Evolutionary conservation across 148 eudicot genomes (phyloP).

Genomic region (Linanthus parryae): DNA sequence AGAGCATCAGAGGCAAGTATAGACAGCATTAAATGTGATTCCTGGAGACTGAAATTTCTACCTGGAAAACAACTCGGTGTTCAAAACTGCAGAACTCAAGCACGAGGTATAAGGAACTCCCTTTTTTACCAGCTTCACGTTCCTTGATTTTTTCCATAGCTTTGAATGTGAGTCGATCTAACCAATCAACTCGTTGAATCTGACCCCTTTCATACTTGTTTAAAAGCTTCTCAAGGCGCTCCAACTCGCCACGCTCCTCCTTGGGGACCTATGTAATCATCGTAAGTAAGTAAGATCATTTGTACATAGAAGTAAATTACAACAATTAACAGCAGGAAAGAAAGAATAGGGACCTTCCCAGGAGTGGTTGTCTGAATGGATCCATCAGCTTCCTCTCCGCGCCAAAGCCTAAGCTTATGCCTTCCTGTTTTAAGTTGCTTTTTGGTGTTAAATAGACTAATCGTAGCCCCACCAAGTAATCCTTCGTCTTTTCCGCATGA

Average conservation of each 20-base stretch:
- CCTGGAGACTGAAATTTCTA: conserved; percentile 14
- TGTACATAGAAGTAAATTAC: conserved; percentile 6
- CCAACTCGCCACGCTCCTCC: conserved; percentile 93
- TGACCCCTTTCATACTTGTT: conserved; percentile 96
- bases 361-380: conserved; percentile 73
- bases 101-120: conserved; percentile 64
- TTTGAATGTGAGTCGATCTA: conserved; percentile 87
- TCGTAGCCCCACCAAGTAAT: conserved; percentile 93
- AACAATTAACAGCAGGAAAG: background rate
- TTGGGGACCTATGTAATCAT: conserved; percentile 63
- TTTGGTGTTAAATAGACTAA: conserved; percentile 85
- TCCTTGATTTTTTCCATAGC: conserved; percentile 90
- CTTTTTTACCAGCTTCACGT: conserved; percentile 64
- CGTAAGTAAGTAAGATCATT: conserved; percentile 1
- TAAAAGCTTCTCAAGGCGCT: conserved; percentile 92
- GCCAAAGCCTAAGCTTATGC: conserved; percentile 93
- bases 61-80: conserved; percentile 97
- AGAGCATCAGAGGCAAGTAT: background rate
- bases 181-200: conserved; percentile 97
- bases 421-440: conserved; percentile 95
- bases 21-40: background rate
- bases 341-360: conserved; percentile 56
- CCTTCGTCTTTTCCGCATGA: conserved; percentile 79
- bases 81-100: conserved; percentile 95
- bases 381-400: conserved; percentile 88